Evolutionary conservation across 495 filamentous ascomycete species (phyloP).

Genomic region (Gamarada debralockiae): DNA sequence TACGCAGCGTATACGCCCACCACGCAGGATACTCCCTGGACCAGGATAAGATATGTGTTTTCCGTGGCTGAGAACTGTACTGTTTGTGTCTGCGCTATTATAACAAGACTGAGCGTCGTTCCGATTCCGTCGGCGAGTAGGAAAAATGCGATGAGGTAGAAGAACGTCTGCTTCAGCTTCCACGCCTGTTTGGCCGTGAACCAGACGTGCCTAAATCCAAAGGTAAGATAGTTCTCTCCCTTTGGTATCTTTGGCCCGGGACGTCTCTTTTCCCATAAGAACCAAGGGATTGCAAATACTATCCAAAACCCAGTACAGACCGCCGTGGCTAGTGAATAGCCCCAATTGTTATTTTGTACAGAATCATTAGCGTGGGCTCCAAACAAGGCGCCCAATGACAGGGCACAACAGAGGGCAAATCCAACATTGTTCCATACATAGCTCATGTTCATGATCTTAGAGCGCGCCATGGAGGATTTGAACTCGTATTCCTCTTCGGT

Average conservation of each 20-base stretch:
- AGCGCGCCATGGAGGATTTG: conserved; percentile 19
- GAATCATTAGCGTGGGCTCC: conserved; percentile 20
- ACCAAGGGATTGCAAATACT: conserved; percentile 24
- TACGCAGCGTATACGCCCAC: conserved; percentile 17
- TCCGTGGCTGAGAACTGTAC: conserved; percentile 21
- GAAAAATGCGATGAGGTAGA: conserved; percentile 22
- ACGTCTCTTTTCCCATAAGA: conserved; percentile 24
- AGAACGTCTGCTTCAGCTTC: conserved; percentile 25
- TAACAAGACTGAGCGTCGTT: conserved; percentile 15
- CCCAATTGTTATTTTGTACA: conserved; percentile 22
- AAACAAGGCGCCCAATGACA: conserved; percentile 21
- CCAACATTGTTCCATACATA: conserved; percentile 21
- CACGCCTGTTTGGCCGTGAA: conserved; percentile 19
- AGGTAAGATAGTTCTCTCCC: conserved; percentile 24
- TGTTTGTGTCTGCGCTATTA: conserved; percentile 23
- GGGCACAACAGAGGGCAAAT: conserved; percentile 18
- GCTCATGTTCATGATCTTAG: conserved; percentile 23
- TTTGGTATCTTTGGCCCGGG: conserved; percentile 19
- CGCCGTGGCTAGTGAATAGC: no score
- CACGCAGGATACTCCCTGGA: conserved; percentile 16
- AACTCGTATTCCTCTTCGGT: conserved; percentile 19
- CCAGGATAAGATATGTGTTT: conserved; percentile 25
- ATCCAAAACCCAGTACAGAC: no score
- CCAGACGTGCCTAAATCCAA: conserved; percentile 22
- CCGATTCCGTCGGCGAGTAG: conserved; percentile 20